Conservation (phyloP, 495 filamentous ascomycete species). For the Beverwykella pulmonaria region DNA sequence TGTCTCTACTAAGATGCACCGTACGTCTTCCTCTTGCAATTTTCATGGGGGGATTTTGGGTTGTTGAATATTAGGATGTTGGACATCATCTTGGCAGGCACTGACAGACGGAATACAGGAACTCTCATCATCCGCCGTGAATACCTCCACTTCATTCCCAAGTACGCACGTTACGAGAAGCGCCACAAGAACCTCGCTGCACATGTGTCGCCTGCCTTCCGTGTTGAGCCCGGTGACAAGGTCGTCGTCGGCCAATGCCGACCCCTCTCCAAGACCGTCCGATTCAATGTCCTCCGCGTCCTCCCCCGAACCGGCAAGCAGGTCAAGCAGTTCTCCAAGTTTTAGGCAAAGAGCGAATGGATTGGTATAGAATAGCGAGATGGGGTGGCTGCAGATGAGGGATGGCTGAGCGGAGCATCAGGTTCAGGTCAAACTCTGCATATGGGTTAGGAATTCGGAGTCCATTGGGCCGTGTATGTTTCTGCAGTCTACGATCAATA, state of each 20-base stretch:
- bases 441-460: conserved; percentile 33
- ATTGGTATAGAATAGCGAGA: background rate
- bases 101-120: conserved; percentile 15
- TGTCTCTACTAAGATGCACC: conserved; percentile 99
- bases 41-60: background rate
- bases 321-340: conserved; percentile 97
- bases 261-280: conserved; percentile 97
- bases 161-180: conserved; percentile 99
- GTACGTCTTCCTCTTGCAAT: conserved; percentile 45
- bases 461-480: conserved; percentile 35
- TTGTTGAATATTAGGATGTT: background rate
- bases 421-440: conserved; percentile 31
- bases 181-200: conserved; percentile 99
- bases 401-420: conserved; percentile 9
- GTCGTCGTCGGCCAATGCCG: conserved; percentile 99
- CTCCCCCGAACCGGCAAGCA: conserved; percentile 94
- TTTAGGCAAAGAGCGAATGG: conserved; percentile 59
- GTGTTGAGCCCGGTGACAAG: conserved; percentile 98
- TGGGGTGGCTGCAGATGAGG: background rate
- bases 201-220: conserved; percentile 98
- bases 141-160: conserved; percentile 99
- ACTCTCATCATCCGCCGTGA: conserved; percentile 99
- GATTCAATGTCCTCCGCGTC: conserved; percentile 98
- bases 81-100: conserved; percentile 1
- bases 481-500: conserved; percentile 31